Percentiles rank a stretch among this genome's conserved stretches.
These are phyloP conservation scores for Pyrenophora graminea DNA, from an alignment of 2,329 filamentous ascomycete species.

Conservation along the genomic window DNA sequence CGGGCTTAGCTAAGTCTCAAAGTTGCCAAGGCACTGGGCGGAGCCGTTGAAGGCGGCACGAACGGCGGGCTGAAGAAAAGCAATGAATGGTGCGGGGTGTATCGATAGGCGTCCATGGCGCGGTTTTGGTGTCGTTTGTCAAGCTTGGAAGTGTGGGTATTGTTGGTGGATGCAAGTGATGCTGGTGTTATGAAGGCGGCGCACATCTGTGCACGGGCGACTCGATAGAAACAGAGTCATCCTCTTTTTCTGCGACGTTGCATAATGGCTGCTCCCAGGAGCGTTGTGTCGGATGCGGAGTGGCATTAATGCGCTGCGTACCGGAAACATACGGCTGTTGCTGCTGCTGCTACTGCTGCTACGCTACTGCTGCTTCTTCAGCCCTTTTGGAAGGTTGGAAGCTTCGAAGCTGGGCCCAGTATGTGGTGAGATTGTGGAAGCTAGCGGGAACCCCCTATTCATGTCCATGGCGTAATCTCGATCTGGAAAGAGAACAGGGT, in stretches of 20 bases:
- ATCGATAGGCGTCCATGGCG: no score
- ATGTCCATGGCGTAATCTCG: constrained; percentile 2
- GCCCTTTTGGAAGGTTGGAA: constrained; percentile 6
- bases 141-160: no score
- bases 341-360: constrained; percentile 11
- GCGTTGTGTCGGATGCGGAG: constrained; percentile 8
- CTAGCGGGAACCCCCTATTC: constrained; percentile 13
- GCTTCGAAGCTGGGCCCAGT: constrained; percentile 2
- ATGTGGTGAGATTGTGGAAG: constrained; percentile 18
- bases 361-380: constrained; percentile 4
- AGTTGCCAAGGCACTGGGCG: no score
- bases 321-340: constrained; percentile 8
- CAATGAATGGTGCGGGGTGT: no score
- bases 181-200: no score
- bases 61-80: no score
- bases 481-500: neutral
- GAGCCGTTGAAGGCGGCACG: no score
- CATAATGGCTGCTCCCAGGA: constrained; percentile 19
- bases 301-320: constrained; percentile 19
- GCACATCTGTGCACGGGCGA: no score
- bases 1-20: no score
- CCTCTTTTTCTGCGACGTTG: constrained; percentile 8
- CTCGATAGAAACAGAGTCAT: no score
- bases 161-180: no score
- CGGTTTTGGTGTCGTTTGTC: no score